Evolutionary conservation across 805 yeast genomes (phyloP).

Genomic region (Jamesozyma gamospora): DNA sequence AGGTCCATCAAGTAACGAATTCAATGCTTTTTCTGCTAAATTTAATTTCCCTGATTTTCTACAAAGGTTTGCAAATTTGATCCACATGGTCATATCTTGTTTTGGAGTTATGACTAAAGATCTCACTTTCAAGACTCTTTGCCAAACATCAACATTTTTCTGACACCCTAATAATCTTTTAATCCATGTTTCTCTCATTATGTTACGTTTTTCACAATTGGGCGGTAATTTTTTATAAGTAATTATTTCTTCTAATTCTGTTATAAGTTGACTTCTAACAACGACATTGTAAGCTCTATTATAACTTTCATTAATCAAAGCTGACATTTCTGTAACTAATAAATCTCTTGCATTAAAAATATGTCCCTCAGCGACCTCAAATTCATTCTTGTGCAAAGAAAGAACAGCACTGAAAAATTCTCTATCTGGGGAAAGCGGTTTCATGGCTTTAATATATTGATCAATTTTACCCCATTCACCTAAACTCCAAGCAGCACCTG

Average conservation of each 20-base stretch:
- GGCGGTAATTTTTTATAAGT: conserved; percentile 74
- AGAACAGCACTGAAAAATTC: conserved; percentile 88
- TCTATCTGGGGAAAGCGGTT: conserved; percentile 81
- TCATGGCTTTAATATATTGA: conserved; percentile 79
- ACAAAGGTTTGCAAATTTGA: conserved; percentile 89
- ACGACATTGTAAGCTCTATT: conserved; percentile 93
- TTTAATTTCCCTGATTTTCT: conserved; percentile 85
- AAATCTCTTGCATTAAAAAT: conserved; percentile 79
- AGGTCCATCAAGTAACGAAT: conserved; percentile 55
- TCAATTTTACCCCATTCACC: conserved; percentile 96
- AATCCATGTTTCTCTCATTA: conserved; percentile 85
- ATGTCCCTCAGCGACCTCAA: conserved; percentile 65
- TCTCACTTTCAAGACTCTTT: conserved; percentile 82
- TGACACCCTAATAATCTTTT: conserved; percentile 85
- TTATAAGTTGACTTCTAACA: conserved; percentile 91
- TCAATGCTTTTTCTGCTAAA: conserved; percentile 82
- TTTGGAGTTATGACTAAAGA: conserved; percentile 90
- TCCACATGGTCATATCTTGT: conserved; percentile 96
- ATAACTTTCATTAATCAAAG: conserved; percentile 86
- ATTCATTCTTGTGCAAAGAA: conserved; percentile 72
- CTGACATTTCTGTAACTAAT: conserved; percentile 84
- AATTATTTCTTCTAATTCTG: conserved; percentile 90
- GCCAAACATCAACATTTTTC: conserved; percentile 95
- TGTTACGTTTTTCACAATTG: conserved; percentile 64
- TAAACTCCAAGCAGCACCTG: conserved; percentile 96